phyloP scores from a whole-genome alignment of 169 alveolate genomes.

The Plasmodium billcollinsi region DNA sequence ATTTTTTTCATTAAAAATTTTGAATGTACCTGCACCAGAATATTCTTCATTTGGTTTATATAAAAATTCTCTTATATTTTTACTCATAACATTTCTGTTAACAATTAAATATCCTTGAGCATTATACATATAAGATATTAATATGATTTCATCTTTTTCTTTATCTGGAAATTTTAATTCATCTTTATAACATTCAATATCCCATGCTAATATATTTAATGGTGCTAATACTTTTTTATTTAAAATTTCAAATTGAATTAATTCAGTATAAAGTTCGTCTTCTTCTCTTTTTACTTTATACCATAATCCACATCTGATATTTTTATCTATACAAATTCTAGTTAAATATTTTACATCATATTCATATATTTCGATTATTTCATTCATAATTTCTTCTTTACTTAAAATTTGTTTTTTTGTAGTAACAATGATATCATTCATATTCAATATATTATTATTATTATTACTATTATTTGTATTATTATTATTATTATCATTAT shows the following conservation, averaged over 20 bases:
- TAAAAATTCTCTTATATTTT: constrained; percentile 95
- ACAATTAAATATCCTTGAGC: constrained; percentile 97
- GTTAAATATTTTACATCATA: constrained; percentile 96
- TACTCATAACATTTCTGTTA: constrained; percentile 94
- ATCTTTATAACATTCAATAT: constrained; percentile 98
- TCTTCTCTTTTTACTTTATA: constrained; percentile 89
- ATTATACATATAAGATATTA: constrained; percentile 96
- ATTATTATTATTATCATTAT: constrained; percentile 5
- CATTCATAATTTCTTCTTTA: constrained; percentile 85
- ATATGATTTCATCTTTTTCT: constrained; percentile 91
- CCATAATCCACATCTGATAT: constrained; percentile 97
- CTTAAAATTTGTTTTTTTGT: constrained; percentile 77
- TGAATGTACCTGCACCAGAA: constrained; percentile 90
- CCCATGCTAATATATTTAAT: constrained; percentile 97
- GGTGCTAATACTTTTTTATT: constrained; percentile 88
- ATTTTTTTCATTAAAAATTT: constrained; percentile 80
- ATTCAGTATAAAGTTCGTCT: constrained; percentile 76
- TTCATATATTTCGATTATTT: constrained; percentile 94
- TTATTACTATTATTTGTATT: neutral
- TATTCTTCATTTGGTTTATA: constrained; percentile 97
- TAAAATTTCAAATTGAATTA: constrained; percentile 58
- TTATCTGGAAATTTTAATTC: constrained; percentile 99
- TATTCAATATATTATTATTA: constrained; percentile 24
- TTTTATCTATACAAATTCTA: constrained; percentile 95
- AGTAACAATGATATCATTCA: constrained; percentile 64